These are phyloP conservation scores for Aspergillus panamensis DNA, from an alignment of 495 filamentous ascomycete species.

Conservation along the genomic window DNA sequence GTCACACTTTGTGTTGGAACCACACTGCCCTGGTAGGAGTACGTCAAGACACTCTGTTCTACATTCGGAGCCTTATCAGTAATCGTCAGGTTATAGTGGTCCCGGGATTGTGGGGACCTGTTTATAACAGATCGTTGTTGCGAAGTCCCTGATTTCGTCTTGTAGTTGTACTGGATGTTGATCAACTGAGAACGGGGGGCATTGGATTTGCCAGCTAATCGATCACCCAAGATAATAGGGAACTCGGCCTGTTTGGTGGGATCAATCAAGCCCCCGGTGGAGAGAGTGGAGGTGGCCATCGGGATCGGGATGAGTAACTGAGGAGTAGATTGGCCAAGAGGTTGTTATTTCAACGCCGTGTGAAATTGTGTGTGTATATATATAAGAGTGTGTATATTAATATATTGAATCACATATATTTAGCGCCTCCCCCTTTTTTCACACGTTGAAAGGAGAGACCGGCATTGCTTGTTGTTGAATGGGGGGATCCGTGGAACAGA, in stretches of 20 bases:
- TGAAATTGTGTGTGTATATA: conserved; percentile 4
- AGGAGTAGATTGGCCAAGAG: not conserved
- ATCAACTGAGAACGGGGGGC: conserved; percentile 29
- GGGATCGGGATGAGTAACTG: not conserved
- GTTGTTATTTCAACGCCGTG: not conserved
- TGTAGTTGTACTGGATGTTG: conserved; percentile 53
- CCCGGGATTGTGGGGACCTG: conserved; percentile 33
- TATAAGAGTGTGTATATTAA: conserved; percentile 8
- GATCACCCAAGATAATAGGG: conserved; percentile 44
- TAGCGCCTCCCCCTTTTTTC: conserved; percentile 6
- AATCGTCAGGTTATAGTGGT: conserved; percentile 48
- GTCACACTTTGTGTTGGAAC: conserved; percentile 33
- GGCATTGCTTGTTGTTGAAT: conserved; percentile 19
- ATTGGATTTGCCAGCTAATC: conserved; percentile 29
- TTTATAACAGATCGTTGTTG: conserved; percentile 42
- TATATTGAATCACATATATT: conserved; percentile 3
- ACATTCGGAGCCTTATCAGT: conserved; percentile 46
- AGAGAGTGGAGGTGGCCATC: conserved; percentile 39
- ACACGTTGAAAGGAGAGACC: conserved; percentile 6
- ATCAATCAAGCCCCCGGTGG: conserved; percentile 41
- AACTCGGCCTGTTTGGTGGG: conserved; percentile 50
- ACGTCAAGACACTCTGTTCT: conserved; percentile 40
- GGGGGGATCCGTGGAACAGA: conserved; percentile 6
- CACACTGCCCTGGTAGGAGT: conserved; percentile 50
- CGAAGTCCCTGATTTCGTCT: conserved; percentile 44